A percentile compares a stretch with the other conserved stretches of the same genome.
These are phyloP conservation scores for Gymnopus androsaceus DNA, from an alignment of 1,284 basidiomycete genomes.

Conservation along the genomic window DNA sequence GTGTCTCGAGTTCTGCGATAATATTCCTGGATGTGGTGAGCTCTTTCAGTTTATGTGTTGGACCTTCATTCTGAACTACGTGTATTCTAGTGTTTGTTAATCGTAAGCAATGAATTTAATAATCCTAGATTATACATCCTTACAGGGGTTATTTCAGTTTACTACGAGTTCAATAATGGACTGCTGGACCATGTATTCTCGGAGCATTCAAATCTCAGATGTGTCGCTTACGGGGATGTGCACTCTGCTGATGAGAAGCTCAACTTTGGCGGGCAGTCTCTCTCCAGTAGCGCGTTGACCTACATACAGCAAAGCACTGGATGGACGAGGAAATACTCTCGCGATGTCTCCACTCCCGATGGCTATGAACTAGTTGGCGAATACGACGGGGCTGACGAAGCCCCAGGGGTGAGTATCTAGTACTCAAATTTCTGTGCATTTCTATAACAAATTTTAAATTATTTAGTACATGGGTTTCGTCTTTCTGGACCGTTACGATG, in stretches of 20 bases:
- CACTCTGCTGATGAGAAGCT: slow-evolving; percentile 26
- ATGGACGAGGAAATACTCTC: slow-evolving; percentile 34
- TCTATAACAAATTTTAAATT: background rate
- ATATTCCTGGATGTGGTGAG: slow-evolving; percentile 37
- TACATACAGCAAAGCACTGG: slow-evolving; percentile 43
- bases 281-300: slow-evolving; percentile 28
- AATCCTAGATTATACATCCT: background rate
- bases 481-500: slow-evolving; percentile 24
- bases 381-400: slow-evolving; percentile 42
- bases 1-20: slow-evolving; percentile 38
- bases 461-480: slow-evolving; percentile 23
- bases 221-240: slow-evolving; percentile 39
- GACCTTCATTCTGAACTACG: background rate
- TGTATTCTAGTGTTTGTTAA: slow-evolving; percentile 42
- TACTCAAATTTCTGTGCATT: background rate
- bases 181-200: slow-evolving; percentile 37
- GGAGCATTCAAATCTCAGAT: slow-evolving; percentile 44
- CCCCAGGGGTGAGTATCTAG: slow-evolving; percentile 38
- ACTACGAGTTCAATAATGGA: slow-evolving; percentile 45
- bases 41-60: background rate
- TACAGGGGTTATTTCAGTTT: slow-evolving; percentile 25
- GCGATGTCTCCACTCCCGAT: slow-evolving; percentile 34
- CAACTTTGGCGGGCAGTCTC: slow-evolving; percentile 35
- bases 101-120: background rate
- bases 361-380: slow-evolving; percentile 48